A percentile compares a stretch with the other conserved stretches of the same genome.
phyloP scores from a whole-genome alignment of 257 asterid species.

The Nicotiana noctiflora region DNA sequence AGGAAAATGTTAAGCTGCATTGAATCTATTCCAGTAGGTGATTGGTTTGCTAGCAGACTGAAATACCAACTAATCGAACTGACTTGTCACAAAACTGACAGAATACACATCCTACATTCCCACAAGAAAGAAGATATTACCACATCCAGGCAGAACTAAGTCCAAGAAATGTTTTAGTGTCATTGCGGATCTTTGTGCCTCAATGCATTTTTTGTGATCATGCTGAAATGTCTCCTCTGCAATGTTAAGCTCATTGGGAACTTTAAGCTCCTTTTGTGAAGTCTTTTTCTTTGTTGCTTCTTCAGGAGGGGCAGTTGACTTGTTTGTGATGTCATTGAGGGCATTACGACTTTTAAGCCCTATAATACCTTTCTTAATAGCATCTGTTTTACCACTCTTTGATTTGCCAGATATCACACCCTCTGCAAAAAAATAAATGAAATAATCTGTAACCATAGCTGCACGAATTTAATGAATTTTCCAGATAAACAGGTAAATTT shows the following conservation, averaged over 20 bases:
- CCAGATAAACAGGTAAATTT: not conserved
- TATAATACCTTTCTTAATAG: constrained; percentile 37
- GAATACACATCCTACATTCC: not conserved
- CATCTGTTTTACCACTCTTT: constrained; percentile 29
- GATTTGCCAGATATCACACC: constrained; percentile 32
- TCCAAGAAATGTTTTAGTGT: constrained; percentile 37
- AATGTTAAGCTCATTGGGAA: constrained; percentile 15
- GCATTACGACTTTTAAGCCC: constrained; percentile 52
- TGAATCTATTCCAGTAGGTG: not conserved
- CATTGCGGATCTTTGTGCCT: constrained; percentile 31
- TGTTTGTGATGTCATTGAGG: constrained; percentile 69
- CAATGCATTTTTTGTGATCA: constrained; percentile 61
- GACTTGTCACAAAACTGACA: not conserved
- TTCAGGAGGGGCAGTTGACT: constrained; percentile 30
- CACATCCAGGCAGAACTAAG: constrained; percentile 54
- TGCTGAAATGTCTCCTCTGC: constrained; percentile 51
- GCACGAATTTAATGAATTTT: not conserved
- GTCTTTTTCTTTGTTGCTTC: constrained; percentile 32
- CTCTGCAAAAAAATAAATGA: constrained; percentile 27
- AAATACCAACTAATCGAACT: not conserved
- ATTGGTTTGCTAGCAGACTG: not conserved
- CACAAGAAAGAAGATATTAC: constrained; percentile 24
- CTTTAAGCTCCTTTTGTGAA: constrained; percentile 19
- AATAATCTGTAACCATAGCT: not conserved
- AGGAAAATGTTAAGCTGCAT: not conserved